phyloP scores from a whole-genome alignment of 768 basidiomycete genomes.

The Suillus weaverae region DNA sequence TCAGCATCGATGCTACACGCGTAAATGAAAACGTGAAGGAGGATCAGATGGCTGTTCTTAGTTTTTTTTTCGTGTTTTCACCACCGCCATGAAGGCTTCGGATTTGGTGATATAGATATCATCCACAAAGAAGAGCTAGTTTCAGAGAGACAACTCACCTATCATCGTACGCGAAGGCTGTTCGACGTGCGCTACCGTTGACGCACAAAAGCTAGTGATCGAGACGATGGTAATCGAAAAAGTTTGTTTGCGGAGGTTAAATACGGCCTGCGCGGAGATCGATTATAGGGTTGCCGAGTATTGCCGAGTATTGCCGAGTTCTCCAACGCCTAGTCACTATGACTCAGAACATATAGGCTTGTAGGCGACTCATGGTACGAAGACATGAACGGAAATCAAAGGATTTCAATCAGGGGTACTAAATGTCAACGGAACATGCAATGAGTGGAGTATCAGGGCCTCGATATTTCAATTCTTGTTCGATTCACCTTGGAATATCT shows the following conservation, averaged over 20 bases:
- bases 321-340: not conserved
- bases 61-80: constrained; percentile 29
- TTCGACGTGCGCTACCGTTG: not conserved
- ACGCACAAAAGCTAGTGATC: not conserved
- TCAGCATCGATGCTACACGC: not conserved
- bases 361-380: not conserved
- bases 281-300: too few relatives aligned
- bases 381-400: not conserved
- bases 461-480: not conserved
- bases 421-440: not conserved
- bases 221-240: not conserved
- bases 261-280: not conserved
- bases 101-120: constrained; percentile 17
- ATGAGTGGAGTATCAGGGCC: not conserved
- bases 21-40: not conserved
- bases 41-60: constrained; percentile 37
- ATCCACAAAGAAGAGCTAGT: not conserved
- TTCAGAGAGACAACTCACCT: not conserved
- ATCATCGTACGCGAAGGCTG: not conserved
- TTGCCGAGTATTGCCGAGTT: not conserved
- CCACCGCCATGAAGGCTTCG: constrained; percentile 32
- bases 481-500: not conserved
- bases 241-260: not conserved
- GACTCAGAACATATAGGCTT: not conserved
- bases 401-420: not conserved